Evolutionary conservation across 208 protist species (phyloP).

Genomic region (Vickermania spadyakhi): DNA sequence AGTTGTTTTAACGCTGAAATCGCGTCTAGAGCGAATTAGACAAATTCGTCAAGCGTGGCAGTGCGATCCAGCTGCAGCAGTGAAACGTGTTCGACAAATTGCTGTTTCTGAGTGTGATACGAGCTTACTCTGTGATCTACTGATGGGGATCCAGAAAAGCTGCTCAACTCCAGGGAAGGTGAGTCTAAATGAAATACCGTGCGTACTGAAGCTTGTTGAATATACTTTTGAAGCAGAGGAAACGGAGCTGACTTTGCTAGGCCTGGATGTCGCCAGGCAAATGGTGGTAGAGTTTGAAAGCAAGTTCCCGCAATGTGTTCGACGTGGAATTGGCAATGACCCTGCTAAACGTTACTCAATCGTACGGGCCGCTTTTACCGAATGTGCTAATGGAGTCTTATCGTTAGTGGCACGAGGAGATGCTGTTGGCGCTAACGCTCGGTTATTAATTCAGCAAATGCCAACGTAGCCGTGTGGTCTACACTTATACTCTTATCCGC

Average conservation of each 20-base stretch:
- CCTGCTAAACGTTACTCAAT: no score
- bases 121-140: slow-evolving; percentile 56
- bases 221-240: slow-evolving; percentile 32
- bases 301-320: no score
- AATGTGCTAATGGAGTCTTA: no score
- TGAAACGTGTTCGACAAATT: slow-evolving; percentile 35
- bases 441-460: no score
- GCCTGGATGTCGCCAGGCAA: no score
- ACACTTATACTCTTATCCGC: no score
- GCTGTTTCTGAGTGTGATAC: slow-evolving; percentile 38
- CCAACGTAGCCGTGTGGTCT: no score
- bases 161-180: slow-evolving; percentile 71
- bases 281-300: no score
- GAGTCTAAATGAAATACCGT: slow-evolving; percentile 27
- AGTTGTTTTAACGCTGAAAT: not conserved
- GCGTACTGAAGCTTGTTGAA: slow-evolving; percentile 42
- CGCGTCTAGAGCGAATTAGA: slow-evolving; percentile 38
- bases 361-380: no score
- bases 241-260: slow-evolving; percentile 33
- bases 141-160: slow-evolving; percentile 58
- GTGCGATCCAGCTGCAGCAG: slow-evolving; percentile 32
- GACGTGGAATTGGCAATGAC: no score
- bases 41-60: slow-evolving; percentile 43
- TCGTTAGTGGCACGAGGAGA: no score
- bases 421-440: no score